Percentiles rank a stretch among this genome's conserved stretches.
These are phyloP conservation scores for Geosmithia morbida DNA, from an alignment of 2,329 filamentous ascomycete genomes.

Conservation along the genomic window DNA sequence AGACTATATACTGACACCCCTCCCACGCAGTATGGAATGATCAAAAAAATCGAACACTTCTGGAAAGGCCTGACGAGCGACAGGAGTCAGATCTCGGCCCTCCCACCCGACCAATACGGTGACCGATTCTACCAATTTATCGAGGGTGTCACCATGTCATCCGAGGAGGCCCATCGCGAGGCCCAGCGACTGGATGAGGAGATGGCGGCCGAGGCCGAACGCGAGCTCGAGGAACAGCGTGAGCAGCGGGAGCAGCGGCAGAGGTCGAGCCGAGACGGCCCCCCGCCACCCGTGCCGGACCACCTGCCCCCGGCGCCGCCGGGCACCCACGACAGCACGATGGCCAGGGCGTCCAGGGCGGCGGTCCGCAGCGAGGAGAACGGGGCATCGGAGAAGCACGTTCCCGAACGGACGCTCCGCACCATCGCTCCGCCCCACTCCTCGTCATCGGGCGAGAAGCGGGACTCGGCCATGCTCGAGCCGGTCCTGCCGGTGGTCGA, in stretches of 20 bases:
- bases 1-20: neutral
- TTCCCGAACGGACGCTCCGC: constrained; percentile 46
- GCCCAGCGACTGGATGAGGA: constrained; percentile 41
- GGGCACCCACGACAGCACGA: constrained; percentile 18
- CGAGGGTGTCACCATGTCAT: constrained; percentile 75
- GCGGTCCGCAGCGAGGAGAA: constrained; percentile 18
- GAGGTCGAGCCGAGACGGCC: constrained; percentile 7
- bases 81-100: constrained; percentile 77
- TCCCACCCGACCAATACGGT: constrained; percentile 81
- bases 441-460: constrained; percentile 19
- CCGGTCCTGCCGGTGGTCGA: constrained; percentile 68
- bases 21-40: constrained; percentile 60
- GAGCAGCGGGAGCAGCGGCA: neutral
- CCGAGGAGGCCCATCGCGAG: constrained; percentile 68
- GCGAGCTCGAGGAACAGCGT: constrained; percentile 9
- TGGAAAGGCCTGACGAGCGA: constrained; percentile 86
- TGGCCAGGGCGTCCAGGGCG: constrained; percentile 23
- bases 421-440: constrained; percentile 14
- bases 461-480: constrained; percentile 43
- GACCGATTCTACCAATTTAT: constrained; percentile 93
- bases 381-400: constrained; percentile 27
- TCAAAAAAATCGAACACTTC: constrained; percentile 93
- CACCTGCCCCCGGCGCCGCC: constrained; percentile 29
- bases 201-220: neutral
- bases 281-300: constrained; percentile 28